Percentiles rank a stretch among this genome's conserved stretches.
Conservation (phyloP, 1,139 yeast species). For the Lodderomyces beijingensis region DNA sequence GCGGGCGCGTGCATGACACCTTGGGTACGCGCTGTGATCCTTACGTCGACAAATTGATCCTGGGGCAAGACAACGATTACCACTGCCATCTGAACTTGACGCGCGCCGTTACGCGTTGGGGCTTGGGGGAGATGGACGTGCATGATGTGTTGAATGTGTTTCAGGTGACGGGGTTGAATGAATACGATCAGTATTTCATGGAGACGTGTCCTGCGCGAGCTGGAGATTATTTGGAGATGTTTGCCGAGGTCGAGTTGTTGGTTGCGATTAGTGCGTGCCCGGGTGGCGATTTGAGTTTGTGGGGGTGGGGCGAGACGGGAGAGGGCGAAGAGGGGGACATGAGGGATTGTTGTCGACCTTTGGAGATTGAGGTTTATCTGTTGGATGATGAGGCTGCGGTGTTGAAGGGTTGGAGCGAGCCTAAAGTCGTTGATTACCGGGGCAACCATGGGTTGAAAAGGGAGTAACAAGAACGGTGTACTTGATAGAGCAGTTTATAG, state of each 20-base stretch:
- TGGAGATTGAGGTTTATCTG: slow-evolving; percentile 63
- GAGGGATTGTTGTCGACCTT: slow-evolving; percentile 60
- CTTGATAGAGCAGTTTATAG: too few relatives aligned
- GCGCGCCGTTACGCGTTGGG: slow-evolving; percentile 54
- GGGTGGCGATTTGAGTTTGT: slow-evolving; percentile 63
- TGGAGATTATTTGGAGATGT: slow-evolving; percentile 60
- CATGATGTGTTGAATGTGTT: slow-evolving; percentile 69
- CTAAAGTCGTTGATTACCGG: too few relatives aligned
- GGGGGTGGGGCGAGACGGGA: slow-evolving; percentile 64
- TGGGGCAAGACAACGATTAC: slow-evolving; percentile 61
- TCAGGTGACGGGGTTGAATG: slow-evolving; percentile 65
- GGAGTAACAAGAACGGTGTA: too few relatives aligned
- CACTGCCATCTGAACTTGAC: slow-evolving; percentile 66
- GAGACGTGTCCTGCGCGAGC: slow-evolving; percentile 60
- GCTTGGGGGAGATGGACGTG: slow-evolving; percentile 61
- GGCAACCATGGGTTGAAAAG: too few relatives aligned
- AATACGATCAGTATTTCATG: slow-evolving; percentile 65
- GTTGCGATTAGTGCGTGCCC: slow-evolving; percentile 70
- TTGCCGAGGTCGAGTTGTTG: slow-evolving; percentile 61
- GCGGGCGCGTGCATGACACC: too few relatives aligned
- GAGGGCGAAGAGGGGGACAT: slow-evolving; percentile 35
- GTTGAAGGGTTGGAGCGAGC: too few relatives aligned
- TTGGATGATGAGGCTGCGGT: too few relatives aligned
- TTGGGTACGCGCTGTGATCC: too few relatives aligned
- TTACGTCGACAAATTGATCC: too few relatives aligned